phyloP scores from a whole-genome alignment of 2,329 filamentous ascomycete genomes.

The Cephalotrichum gorgonifer region DNA sequence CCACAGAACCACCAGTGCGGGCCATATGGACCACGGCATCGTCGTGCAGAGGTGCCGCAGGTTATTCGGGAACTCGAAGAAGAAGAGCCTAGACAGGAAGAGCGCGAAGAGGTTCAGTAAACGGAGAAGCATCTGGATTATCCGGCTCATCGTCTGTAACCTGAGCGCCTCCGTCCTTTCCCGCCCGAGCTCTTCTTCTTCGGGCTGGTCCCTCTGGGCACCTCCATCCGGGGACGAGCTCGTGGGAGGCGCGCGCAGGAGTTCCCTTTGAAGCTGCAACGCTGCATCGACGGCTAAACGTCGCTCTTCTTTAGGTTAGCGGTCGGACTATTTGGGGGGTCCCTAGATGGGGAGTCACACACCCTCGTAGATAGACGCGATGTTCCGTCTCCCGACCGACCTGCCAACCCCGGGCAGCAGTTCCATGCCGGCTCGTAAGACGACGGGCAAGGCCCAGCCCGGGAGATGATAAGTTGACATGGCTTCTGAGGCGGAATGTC shows the following conservation, averaged over 20 bases:
- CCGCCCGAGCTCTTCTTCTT: neutral
- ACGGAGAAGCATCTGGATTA: neutral
- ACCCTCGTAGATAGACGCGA: neutral
- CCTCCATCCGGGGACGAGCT: neutral
- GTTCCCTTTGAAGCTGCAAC: neutral
- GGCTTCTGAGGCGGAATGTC: neutral
- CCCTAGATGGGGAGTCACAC: neutral
- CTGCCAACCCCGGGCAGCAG: neutral
- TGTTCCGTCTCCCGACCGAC: neutral
- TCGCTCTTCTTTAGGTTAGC: no score
- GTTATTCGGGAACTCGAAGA: neutral
- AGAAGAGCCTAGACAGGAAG: neutral
- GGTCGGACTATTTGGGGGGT: neutral
- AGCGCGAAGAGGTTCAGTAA: neutral
- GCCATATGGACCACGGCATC: slow-evolving; percentile 1
- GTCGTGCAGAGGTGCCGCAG: neutral
- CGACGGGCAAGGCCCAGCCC: neutral
- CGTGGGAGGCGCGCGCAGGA: neutral
- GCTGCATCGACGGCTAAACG: no score
- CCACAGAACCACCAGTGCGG: neutral
- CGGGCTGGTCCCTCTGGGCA: neutral
- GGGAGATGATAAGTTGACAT: neutral
- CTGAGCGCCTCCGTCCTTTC: neutral
- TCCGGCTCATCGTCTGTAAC: neutral
- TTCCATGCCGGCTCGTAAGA: neutral